Percentiles rank a stretch among this genome's conserved stretches.
phyloP scores from a whole-genome alignment of 495 filamentous ascomycete species.

The Podospora appendiculata region DNA sequence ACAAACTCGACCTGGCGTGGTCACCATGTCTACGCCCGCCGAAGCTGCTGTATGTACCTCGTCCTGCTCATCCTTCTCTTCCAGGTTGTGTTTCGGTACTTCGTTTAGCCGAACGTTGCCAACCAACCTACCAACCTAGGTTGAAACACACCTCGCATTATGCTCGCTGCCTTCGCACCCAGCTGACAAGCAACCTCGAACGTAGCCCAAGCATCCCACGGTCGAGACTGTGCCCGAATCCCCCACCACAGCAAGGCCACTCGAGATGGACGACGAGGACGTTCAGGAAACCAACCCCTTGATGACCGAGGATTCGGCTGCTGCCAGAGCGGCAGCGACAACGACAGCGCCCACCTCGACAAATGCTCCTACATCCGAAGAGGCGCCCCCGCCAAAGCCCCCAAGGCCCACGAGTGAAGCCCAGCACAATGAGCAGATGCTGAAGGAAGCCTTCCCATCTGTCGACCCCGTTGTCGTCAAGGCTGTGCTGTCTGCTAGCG shows the following conservation, averaged over 20 bases:
- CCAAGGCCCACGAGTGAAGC: conserved; percentile 75
- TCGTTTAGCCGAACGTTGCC: conserved; percentile 5
- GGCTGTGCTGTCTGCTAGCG: conserved; percentile 79
- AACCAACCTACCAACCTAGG: not conserved
- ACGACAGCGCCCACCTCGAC: conserved; percentile 10
- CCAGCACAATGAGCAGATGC: conserved; percentile 77
- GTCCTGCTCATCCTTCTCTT: not conserved
- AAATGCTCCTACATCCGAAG: conserved; percentile 32
- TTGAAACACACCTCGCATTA: too few relatives aligned
- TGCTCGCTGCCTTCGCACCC: too few relatives aligned
- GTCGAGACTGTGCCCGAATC: conserved; percentile 52
- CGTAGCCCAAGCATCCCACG: conserved; percentile 28
- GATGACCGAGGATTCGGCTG: conserved; percentile 25
- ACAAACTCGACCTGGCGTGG: too few relatives aligned
- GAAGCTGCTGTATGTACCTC: conserved; percentile 28
- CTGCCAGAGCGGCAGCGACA: conserved; percentile 32
- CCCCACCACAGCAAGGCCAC: conserved; percentile 71
- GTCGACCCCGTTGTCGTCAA: conserved; percentile 78
- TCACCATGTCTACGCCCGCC: conserved; percentile 34
- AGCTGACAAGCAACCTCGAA: not conserved
- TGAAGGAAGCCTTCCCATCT: conserved; percentile 87
- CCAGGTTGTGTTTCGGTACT: not conserved
- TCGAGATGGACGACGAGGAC: conserved; percentile 84
- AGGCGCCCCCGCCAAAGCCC: conserved; percentile 71
- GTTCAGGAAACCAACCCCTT: conserved; percentile 53